Percentiles rank a stretch among this genome's conserved stretches.
Conservation (phyloP, 768 basidiomycete genomes). For the Tephrocybe sp. region DNA sequence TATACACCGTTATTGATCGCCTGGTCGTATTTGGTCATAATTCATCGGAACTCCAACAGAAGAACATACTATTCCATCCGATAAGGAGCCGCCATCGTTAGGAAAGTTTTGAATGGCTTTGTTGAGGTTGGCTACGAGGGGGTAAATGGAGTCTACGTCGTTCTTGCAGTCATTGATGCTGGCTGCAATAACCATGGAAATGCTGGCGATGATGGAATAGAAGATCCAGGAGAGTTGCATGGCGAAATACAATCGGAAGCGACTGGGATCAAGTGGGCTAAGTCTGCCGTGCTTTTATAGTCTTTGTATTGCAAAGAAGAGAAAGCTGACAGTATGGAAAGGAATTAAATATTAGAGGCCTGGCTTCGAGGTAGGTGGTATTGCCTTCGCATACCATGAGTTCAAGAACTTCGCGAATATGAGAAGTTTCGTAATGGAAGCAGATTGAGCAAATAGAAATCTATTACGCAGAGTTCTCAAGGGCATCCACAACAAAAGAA, state of each 20-base stretch:
- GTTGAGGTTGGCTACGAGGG: conserved; percentile 4
- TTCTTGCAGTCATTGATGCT: conserved; percentile 8
- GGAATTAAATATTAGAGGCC: too few species aligned
- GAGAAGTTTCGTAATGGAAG: too few species aligned
- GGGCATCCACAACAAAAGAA: too few species aligned
- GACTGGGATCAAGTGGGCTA: background rate
- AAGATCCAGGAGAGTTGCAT: conserved; percentile 2
- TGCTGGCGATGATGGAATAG: background rate
- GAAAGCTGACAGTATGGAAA: too few species aligned
- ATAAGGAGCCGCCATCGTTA: conserved; percentile 20
- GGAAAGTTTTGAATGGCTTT: conserved; percentile 8
- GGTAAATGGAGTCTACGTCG: conserved; percentile 3
- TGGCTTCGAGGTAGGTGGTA: too few species aligned
- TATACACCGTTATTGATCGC: too few species aligned
- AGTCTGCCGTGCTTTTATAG: background rate
- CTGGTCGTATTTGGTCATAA: conserved; percentile 18
- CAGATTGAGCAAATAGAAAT: too few species aligned
- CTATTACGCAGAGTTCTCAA: too few species aligned
- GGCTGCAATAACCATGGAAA: conserved; percentile 6
- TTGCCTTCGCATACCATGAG: background rate
- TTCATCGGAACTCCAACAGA: conserved; percentile 25
- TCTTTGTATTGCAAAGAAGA: too few species aligned
- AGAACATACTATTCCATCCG: conserved; percentile 25
- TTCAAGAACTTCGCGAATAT: background rate
- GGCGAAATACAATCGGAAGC: background rate